phyloP scores from a whole-genome alignment of 2,329 filamentous ascomycete genomes.

The Epichloe typhina region DNA sequence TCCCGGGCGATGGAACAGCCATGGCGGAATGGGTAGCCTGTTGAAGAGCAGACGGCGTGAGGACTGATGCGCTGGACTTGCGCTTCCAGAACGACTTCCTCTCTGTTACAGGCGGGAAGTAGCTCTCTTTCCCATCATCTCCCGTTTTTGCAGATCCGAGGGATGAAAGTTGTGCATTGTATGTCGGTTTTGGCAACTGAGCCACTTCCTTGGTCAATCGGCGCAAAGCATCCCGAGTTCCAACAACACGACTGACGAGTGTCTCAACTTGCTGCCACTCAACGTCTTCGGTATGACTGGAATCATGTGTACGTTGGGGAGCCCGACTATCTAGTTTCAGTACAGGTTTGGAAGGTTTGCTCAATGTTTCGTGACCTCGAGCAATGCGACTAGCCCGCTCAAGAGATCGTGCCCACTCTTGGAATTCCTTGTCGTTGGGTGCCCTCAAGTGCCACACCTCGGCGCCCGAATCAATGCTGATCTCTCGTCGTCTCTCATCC shows the following conservation, averaged over 20 bases:
- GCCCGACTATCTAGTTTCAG: slow-evolving; percentile 17
- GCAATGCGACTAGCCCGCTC: slow-evolving; percentile 65
- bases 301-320: slow-evolving; percentile 16
- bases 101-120: slow-evolving; percentile 38
- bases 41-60: slow-evolving; percentile 27
- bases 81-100: slow-evolving; percentile 84
- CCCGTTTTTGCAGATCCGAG: slow-evolving; percentile 23
- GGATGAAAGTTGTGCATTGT: slow-evolving; percentile 24
- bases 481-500: slow-evolving; percentile 77
- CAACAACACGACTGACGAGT: slow-evolving; percentile 73
- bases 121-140: slow-evolving; percentile 31
- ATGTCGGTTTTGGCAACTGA: slow-evolving; percentile 24
- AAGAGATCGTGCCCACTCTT: slow-evolving; percentile 73
- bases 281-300: slow-evolving; percentile 48
- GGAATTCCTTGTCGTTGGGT: slow-evolving; percentile 70
- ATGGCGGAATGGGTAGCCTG: slow-evolving; percentile 25
- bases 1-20: slow-evolving; percentile 30
- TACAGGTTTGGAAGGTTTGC: slow-evolving; percentile 14
- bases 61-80: slow-evolving; percentile 49
- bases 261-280: slow-evolving; percentile 84
- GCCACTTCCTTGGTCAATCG: slow-evolving; percentile 77
- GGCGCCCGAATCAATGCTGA: slow-evolving; percentile 91
- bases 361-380: slow-evolving; percentile 33
- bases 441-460: slow-evolving; percentile 94
- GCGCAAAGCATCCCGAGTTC: slow-evolving; percentile 77